These are phyloP conservation scores for Trichoderma hamatum DNA, from an alignment of 2,329 filamentous ascomycete species.

Conservation along the genomic window DNA sequence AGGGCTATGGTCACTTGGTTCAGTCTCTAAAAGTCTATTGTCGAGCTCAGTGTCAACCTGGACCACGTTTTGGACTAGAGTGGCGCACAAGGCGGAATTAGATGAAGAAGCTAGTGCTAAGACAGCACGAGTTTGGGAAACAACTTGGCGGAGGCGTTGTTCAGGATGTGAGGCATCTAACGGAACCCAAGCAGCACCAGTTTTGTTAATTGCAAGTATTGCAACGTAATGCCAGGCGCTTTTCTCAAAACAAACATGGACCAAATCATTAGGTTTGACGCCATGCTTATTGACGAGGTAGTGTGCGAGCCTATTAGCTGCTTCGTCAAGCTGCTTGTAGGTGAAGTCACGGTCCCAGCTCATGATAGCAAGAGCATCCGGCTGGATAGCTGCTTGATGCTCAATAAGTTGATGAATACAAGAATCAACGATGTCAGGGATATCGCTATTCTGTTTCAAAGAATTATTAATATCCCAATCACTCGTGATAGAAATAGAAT, in stretches of 20 bases:
- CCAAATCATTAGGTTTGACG: slow-evolving; percentile 17
- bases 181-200: slow-evolving; percentile 31
- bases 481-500: slow-evolving; percentile 7
- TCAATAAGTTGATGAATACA: slow-evolving; percentile 26
- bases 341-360: slow-evolving; percentile 29
- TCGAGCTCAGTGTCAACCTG: slow-evolving; percentile 17
- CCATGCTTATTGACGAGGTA: slow-evolving; percentile 12
- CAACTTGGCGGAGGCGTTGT: slow-evolving; percentile 24
- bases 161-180: slow-evolving; percentile 29
- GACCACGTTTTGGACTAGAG: slow-evolving; percentile 24
- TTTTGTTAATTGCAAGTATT: slow-evolving; percentile 30
- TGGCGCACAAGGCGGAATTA: slow-evolving; percentile 29
- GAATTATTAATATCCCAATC: slow-evolving; percentile 15
- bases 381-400: slow-evolving; percentile 7
- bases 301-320: slow-evolving; percentile 23
- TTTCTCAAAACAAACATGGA: slow-evolving; percentile 40
- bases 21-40: neutral
- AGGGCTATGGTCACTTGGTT: neutral
- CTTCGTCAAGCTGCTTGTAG: slow-evolving; percentile 15
- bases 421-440: slow-evolving; percentile 19
- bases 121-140: slow-evolving; percentile 18
- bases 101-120: slow-evolving; percentile 25
- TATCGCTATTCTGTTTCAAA: slow-evolving; percentile 15
- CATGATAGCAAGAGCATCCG: slow-evolving; percentile 22
- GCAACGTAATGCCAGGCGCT: slow-evolving; percentile 31